These are phyloP conservation scores for Passiflora organensis DNA, from an alignment of 345 rosid genomes.

Conservation along the genomic window DNA sequence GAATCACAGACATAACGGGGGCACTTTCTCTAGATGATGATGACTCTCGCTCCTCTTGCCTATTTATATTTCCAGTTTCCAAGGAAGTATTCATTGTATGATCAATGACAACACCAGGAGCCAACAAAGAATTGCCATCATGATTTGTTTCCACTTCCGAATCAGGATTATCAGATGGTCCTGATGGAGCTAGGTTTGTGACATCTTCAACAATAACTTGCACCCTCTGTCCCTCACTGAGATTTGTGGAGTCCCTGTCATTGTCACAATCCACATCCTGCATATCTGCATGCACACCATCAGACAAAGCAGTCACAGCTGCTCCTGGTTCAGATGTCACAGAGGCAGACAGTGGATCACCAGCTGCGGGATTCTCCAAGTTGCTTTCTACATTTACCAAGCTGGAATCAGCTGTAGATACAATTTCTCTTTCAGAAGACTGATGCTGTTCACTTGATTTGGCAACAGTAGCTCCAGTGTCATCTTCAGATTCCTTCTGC, in stretches of 20 bases:
- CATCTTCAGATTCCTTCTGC: conserved; percentile 51
- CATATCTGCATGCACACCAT: conserved; percentile 18
- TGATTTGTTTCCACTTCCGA: conserved; percentile 34
- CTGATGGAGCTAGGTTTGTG: conserved; percentile 14
- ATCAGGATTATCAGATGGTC: conserved; percentile 19
- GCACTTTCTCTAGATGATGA: conserved; percentile 30
- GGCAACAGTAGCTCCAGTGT: conserved; percentile 21
- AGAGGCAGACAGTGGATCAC: conserved; percentile 25
- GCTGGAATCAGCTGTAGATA: conserved; percentile 22
- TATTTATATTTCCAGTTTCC: conserved; percentile 22
- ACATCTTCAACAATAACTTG: conserved; percentile 17
- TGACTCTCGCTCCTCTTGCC: conserved; percentile 29
- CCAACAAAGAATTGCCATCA: conserved; percentile 14
- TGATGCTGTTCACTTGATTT: conserved; percentile 18
- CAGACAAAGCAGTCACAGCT: conserved; percentile 15
- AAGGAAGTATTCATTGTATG: conserved; percentile 15
- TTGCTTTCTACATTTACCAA: conserved; percentile 22
- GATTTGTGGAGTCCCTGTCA: conserved; percentile 20
- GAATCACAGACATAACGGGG: conserved; percentile 39
- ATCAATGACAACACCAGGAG: conserved; percentile 15
- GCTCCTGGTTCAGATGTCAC: conserved; percentile 22
- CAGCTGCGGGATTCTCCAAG: conserved; percentile 24
- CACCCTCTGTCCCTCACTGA: conserved; percentile 26
- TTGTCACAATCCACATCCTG: conserved; percentile 21
- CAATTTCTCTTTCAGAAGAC: conserved; percentile 37